Conservation (phyloP, 169 alveolate species). For the Fabrea salina region DNA sequence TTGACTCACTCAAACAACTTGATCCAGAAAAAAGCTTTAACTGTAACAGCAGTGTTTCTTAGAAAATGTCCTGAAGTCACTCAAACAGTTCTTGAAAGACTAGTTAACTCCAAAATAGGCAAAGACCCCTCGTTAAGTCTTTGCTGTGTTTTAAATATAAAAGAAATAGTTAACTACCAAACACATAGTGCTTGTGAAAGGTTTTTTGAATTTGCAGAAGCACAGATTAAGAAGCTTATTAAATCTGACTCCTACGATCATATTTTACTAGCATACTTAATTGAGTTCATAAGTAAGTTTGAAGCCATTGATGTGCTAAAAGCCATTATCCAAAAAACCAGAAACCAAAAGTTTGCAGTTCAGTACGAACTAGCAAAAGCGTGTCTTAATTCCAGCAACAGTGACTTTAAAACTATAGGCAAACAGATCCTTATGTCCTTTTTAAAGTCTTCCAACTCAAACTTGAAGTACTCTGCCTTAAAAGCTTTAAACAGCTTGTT, state of each 20-base stretch:
- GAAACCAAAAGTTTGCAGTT: conserved; percentile 86
- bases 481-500: conserved; percentile 87
- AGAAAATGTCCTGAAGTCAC: conserved; percentile 69
- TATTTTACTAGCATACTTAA: background rate
- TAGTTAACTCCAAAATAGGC: too few species aligned
- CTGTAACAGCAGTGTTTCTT: background rate
- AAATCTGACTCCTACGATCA: background rate
- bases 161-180: conserved; percentile 91
- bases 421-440: conserved; percentile 93
- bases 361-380: conserved; percentile 94
- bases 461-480: conserved; percentile 86
- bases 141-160: conserved; percentile 86
- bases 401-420: conserved; percentile 88
- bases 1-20: background rate
- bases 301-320: background rate
- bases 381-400: conserved; percentile 89
- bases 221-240: conserved; percentile 47
- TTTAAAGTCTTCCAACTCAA: conserved; percentile 89
- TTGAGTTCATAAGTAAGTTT: background rate
- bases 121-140: too few species aligned
- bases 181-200: conserved; percentile 89
- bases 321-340: background rate
- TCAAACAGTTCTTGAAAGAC: too few species aligned
- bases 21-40: background rate
- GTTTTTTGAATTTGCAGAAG: conserved; percentile 86